Evolutionary conservation across 176 grass and related monocot species (phyloP), one percentile per base, ranked within the genome.

Genomic region (Poa pratensis): DNA sequence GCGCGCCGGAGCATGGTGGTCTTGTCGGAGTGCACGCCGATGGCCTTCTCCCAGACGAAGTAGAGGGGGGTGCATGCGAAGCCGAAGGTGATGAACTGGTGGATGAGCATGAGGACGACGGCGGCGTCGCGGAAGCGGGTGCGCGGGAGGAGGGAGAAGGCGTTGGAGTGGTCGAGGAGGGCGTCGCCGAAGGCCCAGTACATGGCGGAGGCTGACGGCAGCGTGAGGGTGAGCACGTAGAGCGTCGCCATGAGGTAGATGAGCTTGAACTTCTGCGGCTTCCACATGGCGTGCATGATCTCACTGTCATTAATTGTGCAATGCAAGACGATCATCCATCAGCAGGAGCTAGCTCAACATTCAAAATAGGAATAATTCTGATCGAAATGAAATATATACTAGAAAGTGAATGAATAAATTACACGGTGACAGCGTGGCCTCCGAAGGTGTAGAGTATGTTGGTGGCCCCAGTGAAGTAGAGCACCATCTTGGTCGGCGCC

Each of bases 241-340:
- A 78, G 63, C 9, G 91, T 98, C 0, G 96, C 96, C 7, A 81
- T 40, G 4, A 98, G 89, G 89, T 98, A 98, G 72, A 98, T 92
- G 28, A 92, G 80, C 85, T 98, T 98, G 79, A 98, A 98, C 86
- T 95, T 92, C 40, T 95, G 96, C 0, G 96, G 96, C 59, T 95
- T 98, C 96, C 96, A 98, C 96, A 98, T 98, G 22, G 96, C 96
- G 84, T 98, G 96, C 96, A 98, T 98, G 77, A 98, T 92, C 88
- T 98, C 96, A 55, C 95, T 97, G 87, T 15, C 11, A 14, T 48
- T 14, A 2, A 81, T 16, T 52, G 12, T 3, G 16, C 5, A 1
- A 61, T 60, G 52, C 28, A 59, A 14, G 39, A 46, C 43, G 43
- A 42, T 24, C 8, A 9, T 75, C 46, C 46, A 19, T 52, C 16